Evolutionary conservation across 2,329 filamentous ascomycete species (phyloP).

Genomic region (Colletotrichum sp.): DNA sequence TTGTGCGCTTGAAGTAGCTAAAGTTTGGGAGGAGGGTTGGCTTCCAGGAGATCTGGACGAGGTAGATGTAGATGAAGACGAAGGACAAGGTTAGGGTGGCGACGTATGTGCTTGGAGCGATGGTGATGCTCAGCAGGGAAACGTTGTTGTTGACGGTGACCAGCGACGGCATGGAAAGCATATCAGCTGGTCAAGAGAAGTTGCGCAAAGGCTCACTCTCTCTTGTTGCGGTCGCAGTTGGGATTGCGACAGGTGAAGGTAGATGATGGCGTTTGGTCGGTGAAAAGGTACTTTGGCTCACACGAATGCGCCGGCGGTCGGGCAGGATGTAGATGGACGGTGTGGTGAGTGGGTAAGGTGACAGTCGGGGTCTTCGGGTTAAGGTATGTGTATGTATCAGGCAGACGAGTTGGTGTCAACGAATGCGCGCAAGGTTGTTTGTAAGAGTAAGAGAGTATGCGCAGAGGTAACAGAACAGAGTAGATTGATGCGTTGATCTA

Average conservation of each 20-base stretch:
- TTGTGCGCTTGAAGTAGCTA: slow-evolving; percentile 24
- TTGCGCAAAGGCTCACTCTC: background rate
- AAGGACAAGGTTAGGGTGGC: slow-evolving; percentile 54
- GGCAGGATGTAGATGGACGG: background rate
- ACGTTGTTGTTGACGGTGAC: slow-evolving; percentile 67
- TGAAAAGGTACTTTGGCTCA: background rate
- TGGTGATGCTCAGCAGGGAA: slow-evolving; percentile 62
- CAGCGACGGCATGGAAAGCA: slow-evolving; percentile 59
- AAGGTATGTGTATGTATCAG: background rate
- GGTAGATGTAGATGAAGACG: slow-evolving; percentile 56
- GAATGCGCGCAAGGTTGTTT: background rate
- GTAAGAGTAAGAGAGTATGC: background rate
- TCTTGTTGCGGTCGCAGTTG: background rate
- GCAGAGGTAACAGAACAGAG: background rate
- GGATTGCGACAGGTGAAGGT: slow-evolving; percentile 5
- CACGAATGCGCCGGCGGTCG: slow-evolving; percentile 2
- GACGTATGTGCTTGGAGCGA: slow-evolving; percentile 64
- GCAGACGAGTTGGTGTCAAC: background rate
- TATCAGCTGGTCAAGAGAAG: background rate
- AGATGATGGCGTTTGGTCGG: background rate
- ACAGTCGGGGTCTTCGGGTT: background rate
- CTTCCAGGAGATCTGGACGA: slow-evolving; percentile 36
- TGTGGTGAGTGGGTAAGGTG: background rate
- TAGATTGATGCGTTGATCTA: slow-evolving; percentile 2
- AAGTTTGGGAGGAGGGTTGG: slow-evolving; percentile 23